Conservation (phyloP, 805 yeast genomes). For the Blastobotrys muscicola region DNA sequence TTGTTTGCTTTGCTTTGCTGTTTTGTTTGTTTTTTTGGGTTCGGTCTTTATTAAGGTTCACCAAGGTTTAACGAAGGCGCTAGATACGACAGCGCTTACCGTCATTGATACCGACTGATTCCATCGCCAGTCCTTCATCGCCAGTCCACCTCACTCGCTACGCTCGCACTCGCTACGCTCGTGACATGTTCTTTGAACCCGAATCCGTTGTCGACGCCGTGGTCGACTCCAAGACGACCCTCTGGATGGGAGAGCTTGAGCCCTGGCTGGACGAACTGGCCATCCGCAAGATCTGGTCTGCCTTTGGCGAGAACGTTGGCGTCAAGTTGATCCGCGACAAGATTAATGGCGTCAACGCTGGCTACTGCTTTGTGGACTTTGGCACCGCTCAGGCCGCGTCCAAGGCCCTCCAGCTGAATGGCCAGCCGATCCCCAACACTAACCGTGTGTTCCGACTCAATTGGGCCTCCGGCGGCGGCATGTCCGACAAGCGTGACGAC, state of each 20-base stretch:
- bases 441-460: conserved; percentile 57
- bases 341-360: conserved; percentile 38
- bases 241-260: conserved; percentile 80
- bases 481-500: conserved; percentile 23
- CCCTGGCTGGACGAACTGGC: conserved; percentile 70
- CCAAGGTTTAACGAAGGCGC: background rate
- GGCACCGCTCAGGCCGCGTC: conserved; percentile 50
- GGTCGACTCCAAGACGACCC: conserved; percentile 24
- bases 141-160: background rate
- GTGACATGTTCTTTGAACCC: background rate
- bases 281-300: conserved; percentile 59
- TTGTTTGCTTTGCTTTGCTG: conserved; percentile 2
- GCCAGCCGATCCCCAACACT: conserved; percentile 56
- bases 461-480: conserved; percentile 61
- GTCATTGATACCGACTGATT: background rate
- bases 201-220: conserved; percentile 1
- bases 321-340: conserved; percentile 69
- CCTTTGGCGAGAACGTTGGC: conserved; percentile 52
- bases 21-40: conserved; percentile 1
- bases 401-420: conserved; percentile 57
- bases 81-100: background rate
- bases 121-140: background rate
- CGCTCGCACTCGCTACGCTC: background rate
- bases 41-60: background rate
- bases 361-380: conserved; percentile 79